Evolutionary conservation across 1,284 basidiomycete genomes (phyloP), one percentile per base, ranked within the genome.

Genomic region (Moesziomyces aphidis): DNA sequence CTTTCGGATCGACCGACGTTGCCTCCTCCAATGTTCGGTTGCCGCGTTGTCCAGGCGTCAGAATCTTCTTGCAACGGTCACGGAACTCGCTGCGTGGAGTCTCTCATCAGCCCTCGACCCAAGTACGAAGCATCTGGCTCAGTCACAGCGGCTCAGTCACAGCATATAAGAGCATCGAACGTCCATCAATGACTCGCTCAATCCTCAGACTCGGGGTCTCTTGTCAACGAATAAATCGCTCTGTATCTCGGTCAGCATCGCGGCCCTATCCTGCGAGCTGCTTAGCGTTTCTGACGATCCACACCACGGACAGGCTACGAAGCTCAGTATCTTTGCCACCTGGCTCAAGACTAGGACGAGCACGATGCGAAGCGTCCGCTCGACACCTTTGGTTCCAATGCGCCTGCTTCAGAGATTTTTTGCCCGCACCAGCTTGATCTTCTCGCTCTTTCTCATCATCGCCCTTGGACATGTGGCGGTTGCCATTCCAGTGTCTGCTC

Each of bases 401-500:
- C 55, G 15, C 22, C 13, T 4, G 7, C 28, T 22, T 50, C 50
- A 50, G n/a, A 34, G 31, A 8, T 31, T 51, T 4, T 21, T 50
- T 23, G 50, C 36, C 7, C 26, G 13, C 24, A 54, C 8, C 3
- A 34, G 17, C 19, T 53, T 44, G 21, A 19, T 55, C 19, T 19
- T 43, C 19, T 26, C 54, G 26, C 19, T 68, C 47, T 10, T 47
- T 34, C 24, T 61, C 22, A 49, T 62, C 3, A 49, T 36, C 10
- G 24, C 34, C 8, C 24, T 31, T 23, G 48, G 34, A 31, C 44
- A 48, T 34, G 15, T 59, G 11, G 34, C 55, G 5, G 55, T 52
- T 19, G 57, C 61, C 28, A 42, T 56, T 21, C 66, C 66, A 22
- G 48, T 52, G 42, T 23, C 53, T 19, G 6, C 47, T 1, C 17